Evolutionary conservation across 257 asterid species (phyloP), one percentile per base, ranked within the genome.

Genomic region (Solanum sitiens): DNA sequence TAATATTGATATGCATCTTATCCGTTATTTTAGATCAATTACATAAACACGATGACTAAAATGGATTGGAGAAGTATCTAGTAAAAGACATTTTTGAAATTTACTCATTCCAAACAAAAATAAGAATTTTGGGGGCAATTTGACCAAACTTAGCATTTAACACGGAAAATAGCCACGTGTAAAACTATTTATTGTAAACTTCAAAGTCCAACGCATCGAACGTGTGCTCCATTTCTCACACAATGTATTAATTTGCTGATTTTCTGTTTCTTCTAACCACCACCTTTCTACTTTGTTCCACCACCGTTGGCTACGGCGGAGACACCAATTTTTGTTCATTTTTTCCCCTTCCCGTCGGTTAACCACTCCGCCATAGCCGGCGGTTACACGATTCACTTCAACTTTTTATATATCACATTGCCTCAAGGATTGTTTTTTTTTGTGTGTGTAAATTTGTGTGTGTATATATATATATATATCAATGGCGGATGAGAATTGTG

Each of bases 401-500:
- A 1, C 56, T 27, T 2, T 86, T 79, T 15, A 27, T 25, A 79
- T 4, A 14, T 2, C 16, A 45, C 85, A 79, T 79, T 79, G 42
- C 10, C 8, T 45, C 10, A 44, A 53, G 16, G 25, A 73, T 73
- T 16, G 0, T 35, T 18, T 35, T 35, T 40, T 14, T 74, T 25
- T 45, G 16, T 14, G 67, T 15, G 40, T 15, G 12, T 21, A 7
- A 59, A 20, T 59, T 59, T 59, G 27, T 56, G 0, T 56, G 3
- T 59, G 8, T 50, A 7, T 39, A 39, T 39, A 1, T 27, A 42
- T 85, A 12, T 37, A 35, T 37, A 37, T 80, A 20, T 40, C 14
- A 42, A 95, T 95, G 98, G 90, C 92, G 88, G 93, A 88, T 83
- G 91, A 89, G 12, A 44, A 87, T 74, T 32, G 79, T 4, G 86